A percentile compares a stretch with the other conserved stretches of the same genome.
These are phyloP conservation scores for Sordariomycetes sp. DNA, from an alignment of 2,329 filamentous ascomycete genomes.

Conservation along the genomic window DNA sequence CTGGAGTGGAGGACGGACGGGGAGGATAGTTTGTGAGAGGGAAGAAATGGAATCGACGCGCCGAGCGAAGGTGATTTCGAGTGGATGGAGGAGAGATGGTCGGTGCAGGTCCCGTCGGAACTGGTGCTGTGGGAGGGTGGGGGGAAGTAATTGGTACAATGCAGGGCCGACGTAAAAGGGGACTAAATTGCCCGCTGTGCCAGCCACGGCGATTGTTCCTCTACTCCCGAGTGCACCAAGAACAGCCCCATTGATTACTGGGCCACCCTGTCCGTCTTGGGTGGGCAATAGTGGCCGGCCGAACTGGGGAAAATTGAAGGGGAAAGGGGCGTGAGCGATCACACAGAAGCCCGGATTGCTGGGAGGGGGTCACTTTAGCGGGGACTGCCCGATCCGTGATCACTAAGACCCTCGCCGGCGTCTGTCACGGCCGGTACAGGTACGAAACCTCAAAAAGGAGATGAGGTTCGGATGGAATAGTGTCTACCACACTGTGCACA, in stretches of 20 bases:
- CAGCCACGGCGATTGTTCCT: not conserved
- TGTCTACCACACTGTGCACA: not conserved
- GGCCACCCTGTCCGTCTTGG: not conserved
- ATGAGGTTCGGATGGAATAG: not conserved
- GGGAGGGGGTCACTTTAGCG: slow-evolving; percentile 1
- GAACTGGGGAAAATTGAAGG: slow-evolving; percentile 2
- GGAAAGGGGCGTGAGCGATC: not conserved
- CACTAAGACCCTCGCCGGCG: not conserved
- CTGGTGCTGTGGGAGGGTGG: slow-evolving; percentile 2
- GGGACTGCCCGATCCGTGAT: not conserved
- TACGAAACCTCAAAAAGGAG: not conserved
- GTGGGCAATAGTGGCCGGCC: not conserved
- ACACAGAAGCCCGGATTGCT: not conserved
- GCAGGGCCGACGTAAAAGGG: not conserved
- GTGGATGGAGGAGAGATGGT: not conserved
- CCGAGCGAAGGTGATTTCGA: slow-evolving; percentile 1
- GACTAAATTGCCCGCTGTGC: not conserved
- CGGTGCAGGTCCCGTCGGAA: not conserved
- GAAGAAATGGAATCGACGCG: slow-evolving; percentile 1
- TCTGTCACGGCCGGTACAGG: not conserved
- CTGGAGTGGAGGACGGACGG: not conserved
- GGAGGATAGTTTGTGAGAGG: not conserved
- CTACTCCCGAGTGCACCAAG: not conserved
- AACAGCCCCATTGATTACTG: not conserved
- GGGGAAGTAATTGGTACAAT: slow-evolving; percentile 1